These are phyloP conservation scores for Coemansia sp. DNA, from an alignment of 192 early-diverging fungal species.

Conservation along the genomic window DNA sequence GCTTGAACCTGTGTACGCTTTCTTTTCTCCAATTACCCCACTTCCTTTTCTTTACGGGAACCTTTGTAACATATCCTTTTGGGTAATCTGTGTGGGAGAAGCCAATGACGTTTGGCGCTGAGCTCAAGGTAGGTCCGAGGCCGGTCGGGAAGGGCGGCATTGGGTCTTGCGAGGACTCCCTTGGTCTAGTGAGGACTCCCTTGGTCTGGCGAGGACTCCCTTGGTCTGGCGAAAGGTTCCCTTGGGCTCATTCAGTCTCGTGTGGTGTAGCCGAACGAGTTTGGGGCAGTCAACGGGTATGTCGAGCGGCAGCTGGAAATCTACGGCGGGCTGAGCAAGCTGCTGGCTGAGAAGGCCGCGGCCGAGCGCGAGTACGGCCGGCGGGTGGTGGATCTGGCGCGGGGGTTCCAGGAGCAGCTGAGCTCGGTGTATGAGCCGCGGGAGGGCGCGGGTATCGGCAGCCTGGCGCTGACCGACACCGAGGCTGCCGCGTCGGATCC, in stretches of 20 bases:
- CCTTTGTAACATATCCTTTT: too few relatives aligned
- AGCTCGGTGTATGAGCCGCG: constrained; percentile 5
- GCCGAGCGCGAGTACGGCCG: constrained; percentile 41
- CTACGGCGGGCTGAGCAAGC: constrained; percentile 20
- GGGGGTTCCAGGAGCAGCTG: constrained; percentile 30
- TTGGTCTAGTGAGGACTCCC: neutral
- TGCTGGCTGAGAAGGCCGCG: constrained; percentile 35
- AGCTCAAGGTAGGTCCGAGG: constrained; percentile 47
- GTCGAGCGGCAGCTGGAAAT: constrained; percentile 38
- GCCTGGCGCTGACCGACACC: constrained; percentile 30
- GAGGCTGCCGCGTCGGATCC: constrained; percentile 13
- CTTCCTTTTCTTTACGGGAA: neutral
- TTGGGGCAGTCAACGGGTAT: constrained; percentile 42
- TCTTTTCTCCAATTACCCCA: too few relatives aligned
- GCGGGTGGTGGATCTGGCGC: constrained; percentile 26
- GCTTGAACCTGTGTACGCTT: too few relatives aligned
- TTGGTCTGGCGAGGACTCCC: neutral
- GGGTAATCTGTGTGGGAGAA: too few relatives aligned
- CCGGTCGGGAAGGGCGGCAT: too few relatives aligned
- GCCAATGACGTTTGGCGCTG: constrained; percentile 48
- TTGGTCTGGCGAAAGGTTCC: neutral
- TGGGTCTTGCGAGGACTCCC: neutral
- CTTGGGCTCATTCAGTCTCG: too few relatives aligned
- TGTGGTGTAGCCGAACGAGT: constrained; percentile 47
- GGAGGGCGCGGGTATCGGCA: constrained; percentile 6